Evolutionary conservation across 495 filamentous ascomycete genomes (phyloP).

Genomic region (Talaromyces borbonicus): DNA sequence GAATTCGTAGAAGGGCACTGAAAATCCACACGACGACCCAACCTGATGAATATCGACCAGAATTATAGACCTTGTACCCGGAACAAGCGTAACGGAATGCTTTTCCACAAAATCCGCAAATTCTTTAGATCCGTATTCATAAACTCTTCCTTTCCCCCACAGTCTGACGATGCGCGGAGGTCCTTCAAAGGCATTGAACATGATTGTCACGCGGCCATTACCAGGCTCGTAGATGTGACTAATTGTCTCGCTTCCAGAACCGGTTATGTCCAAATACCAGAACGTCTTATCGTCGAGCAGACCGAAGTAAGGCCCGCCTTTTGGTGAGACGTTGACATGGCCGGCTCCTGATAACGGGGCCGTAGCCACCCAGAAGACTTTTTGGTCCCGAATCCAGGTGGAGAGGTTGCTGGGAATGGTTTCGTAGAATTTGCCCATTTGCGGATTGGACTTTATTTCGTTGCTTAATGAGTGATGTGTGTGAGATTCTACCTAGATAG

Average conservation of each 20-base stretch:
- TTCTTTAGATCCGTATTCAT: conserved; percentile 42
- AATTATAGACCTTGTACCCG: conserved; percentile 52
- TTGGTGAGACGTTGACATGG: conserved; percentile 63
- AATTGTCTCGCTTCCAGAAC: conserved; percentile 64
- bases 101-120: conserved; percentile 14
- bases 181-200: conserved; percentile 59
- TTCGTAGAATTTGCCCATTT: conserved; percentile 55
- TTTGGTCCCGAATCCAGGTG: conserved; percentile 51
- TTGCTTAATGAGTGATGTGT: too few species aligned
- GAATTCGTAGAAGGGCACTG: conserved; percentile 9
- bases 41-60: conserved; percentile 59
- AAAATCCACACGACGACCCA: conserved; percentile 16
- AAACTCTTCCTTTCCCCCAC: conserved; percentile 57
- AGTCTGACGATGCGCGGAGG: conserved; percentile 57
- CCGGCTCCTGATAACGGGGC: conserved; percentile 47
- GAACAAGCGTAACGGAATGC: conserved; percentile 20
- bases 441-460: too few species aligned
- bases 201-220: conserved; percentile 61
- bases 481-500: too few species aligned
- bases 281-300: conserved; percentile 47
- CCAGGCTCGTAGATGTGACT: conserved; percentile 52
- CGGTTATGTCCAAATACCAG: conserved; percentile 63
- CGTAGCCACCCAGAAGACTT: conserved; percentile 58
- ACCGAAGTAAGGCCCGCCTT: conserved; percentile 50
- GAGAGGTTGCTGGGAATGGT: conserved; percentile 44